Evolutionary conservation across 1,284 basidiomycete species (phyloP), one percentile per base, ranked within the genome.

Genomic region (Cutaneotrichosporon sp.): DNA sequence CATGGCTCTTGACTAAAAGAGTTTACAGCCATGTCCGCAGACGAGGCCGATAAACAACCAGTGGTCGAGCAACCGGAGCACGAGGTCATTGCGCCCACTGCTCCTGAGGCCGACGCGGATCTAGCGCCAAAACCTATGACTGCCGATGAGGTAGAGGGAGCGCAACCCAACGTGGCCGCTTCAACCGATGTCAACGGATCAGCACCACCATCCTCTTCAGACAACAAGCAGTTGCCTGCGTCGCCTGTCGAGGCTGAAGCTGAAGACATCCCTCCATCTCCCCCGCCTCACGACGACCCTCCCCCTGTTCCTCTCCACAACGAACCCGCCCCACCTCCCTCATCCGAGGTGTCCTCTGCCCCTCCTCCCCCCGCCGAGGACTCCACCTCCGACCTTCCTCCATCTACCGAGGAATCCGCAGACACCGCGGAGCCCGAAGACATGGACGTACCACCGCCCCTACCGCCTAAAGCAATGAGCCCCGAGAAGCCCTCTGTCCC

Each of bases 381-480:
- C 40, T 42, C 40, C 40, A 6, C 18, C 42, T 36, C 34, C 34
- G 2, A 2, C 11, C 34, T 13, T 36, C 42, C 18, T n/a, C 42
- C 38, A 14, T 13, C 32, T 13, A 38, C 34, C 26, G 40, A 10
- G 49, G 32, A 26, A 7, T 11, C 21, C 56, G 21, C 22, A 10
- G 32, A 55, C 52, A 9, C 14, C 47, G n/a, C 9, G 51, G 51
- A 31, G 31, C 10, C 21, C 36, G 30, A 5, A 16, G 51, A 13
- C 31, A 53, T 53, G 36, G 64, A 65, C 36, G 5, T n/a, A 11
- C 56, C 65, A 13, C 64, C 64, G 6, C 52, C 61, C 5, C 64
- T 57, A 11, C 64, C 64, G 13, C 52, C 61, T 9, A 65, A 65
- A 40, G 5, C 36, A 5, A 34, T 46, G 14, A 60, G 42, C 42